Evolutionary conservation across 345 rosid genomes (phyloP).

Genomic region (Populus pruinosa): DNA sequence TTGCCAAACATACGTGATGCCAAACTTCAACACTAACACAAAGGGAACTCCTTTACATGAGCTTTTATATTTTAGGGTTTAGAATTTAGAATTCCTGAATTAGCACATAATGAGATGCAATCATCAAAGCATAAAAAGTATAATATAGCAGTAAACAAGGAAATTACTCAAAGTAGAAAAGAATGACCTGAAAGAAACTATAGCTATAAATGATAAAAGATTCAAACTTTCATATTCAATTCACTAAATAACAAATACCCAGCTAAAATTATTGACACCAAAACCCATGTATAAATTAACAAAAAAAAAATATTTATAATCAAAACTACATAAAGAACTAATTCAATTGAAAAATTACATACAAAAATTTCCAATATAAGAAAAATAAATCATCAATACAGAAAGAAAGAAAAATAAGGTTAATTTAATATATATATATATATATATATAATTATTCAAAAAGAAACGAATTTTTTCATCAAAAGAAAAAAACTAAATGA

Average conservation of each 20-base stretch:
- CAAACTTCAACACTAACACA: neutral
- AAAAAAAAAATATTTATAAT: neutral
- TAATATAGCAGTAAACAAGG: neutral
- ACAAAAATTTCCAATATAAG: neutral
- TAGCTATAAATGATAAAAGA: neutral
- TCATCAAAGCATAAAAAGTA: neutral
- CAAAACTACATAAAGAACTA: no score
- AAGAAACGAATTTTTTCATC: no score
- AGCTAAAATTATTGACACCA: neutral
- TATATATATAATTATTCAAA: no score
- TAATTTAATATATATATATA: no score
- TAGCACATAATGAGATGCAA: neutral
- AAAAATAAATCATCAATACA: neutral
- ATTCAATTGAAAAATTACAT: neutral
- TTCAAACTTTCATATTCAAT: neutral
- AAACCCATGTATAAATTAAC: neutral
- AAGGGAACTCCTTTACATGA: neutral
- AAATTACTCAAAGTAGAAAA: neutral
- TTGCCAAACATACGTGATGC: neutral
- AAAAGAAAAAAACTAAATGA: no score
- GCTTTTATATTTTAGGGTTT: neutral
- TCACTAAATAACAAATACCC: neutral
- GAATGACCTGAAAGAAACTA: neutral
- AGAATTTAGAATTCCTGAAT: neutral
- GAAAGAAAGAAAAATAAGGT: neutral